Percentiles rank a stretch among this genome's conserved stretches.
phyloP scores from a whole-genome alignment of 306 rosid genomes.

The Pyrus betulifolia region DNA sequence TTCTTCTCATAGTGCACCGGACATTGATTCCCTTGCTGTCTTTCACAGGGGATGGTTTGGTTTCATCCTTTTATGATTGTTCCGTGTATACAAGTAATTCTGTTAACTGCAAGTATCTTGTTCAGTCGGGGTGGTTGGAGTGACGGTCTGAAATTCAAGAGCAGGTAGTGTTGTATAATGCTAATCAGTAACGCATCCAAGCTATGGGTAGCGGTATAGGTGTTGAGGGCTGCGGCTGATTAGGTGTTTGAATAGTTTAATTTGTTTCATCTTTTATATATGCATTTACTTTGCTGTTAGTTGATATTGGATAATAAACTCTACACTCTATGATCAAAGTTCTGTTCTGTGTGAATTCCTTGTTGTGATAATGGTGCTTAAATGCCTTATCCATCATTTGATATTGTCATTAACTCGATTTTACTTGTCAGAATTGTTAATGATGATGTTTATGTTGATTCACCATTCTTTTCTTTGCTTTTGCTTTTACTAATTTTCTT shows the following conservation, averaged over 20 bases:
- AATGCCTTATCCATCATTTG: not conserved
- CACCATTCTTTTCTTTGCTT: not conserved
- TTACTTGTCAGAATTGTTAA: not conserved
- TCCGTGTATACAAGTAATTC: slow-evolving; percentile 14
- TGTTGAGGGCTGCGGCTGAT: not conserved
- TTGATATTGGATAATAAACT: not conserved
- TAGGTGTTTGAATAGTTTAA: not conserved
- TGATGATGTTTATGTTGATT: not conserved
- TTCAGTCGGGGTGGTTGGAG: not conserved
- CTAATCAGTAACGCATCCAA: not conserved
- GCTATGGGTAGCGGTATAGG: not conserved
- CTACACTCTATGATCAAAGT: not conserved
- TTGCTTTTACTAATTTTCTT: not conserved
- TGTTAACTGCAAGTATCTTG: not conserved
- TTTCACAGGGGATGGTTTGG: slow-evolving; percentile 16
- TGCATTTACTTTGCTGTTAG: not conserved
- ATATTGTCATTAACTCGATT: not conserved
- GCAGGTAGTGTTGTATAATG: not conserved
- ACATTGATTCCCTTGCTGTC: slow-evolving; percentile 26
- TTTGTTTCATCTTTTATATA: not conserved
- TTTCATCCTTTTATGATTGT: slow-evolving; percentile 22
- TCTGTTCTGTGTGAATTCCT: not conserved
- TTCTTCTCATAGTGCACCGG: slow-evolving; percentile 56
- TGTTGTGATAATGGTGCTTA: not conserved
- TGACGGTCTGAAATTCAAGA: not conserved